Evolutionary conservation across 2,329 filamentous ascomycete species (phyloP), one percentile per base, ranked within the genome.

Genomic region (Hansfordia pulvinata): DNA sequence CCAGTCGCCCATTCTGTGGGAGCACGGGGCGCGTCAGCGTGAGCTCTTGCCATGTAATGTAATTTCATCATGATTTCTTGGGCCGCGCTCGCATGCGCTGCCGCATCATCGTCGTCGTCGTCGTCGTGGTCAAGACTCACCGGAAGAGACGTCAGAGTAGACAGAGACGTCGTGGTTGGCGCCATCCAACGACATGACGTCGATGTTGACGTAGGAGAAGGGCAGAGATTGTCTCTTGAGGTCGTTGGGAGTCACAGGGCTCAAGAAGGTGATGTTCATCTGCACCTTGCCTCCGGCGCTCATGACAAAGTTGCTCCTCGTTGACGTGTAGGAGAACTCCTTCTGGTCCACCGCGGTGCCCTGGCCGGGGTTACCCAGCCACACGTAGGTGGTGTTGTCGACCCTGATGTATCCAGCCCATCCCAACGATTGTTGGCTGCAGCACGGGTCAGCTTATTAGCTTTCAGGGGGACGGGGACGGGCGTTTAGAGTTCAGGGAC

Each of bases 371-470:
- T 52, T 53, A 5, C 77, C 77, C 68, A 82, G 69, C 76, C 76
- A 83, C 31, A 67, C 72, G 50, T 74, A 76, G 16, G 62, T 42
- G 22, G 51, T 48, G 20, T 67, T 69, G 45, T 84, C 78, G 3
- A 85, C 77, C 20, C 63, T 66, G 34, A 85, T 65, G 37, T 81
- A 52, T 10, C 79, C 79, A 31, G 71, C 59, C 77, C 77, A 84
- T 17, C 65, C 76, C 18, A 62, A 65, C 14, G 64, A 47, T 34
- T 69, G 53, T 23, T 62, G 69, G 34, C 69, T 65, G 20, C 30
- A 18, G 13, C 26, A 10, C n/a, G n/a, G n/a, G n/a, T n/a, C n/a
- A n/a, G n/a, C n/a, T n/a, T n/a, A n/a, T n/a, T n/a, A n/a, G n/a
- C n/a, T n/a, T n/a, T n/a, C n/a, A n/a, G n/a, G n/a, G n/a, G n/a